A percentile compares a stretch with the other conserved stretches of the same genome.
Conservation (phyloP, 1,284 basidiomycete genomes). For the Spongiforma sp. region DNA sequence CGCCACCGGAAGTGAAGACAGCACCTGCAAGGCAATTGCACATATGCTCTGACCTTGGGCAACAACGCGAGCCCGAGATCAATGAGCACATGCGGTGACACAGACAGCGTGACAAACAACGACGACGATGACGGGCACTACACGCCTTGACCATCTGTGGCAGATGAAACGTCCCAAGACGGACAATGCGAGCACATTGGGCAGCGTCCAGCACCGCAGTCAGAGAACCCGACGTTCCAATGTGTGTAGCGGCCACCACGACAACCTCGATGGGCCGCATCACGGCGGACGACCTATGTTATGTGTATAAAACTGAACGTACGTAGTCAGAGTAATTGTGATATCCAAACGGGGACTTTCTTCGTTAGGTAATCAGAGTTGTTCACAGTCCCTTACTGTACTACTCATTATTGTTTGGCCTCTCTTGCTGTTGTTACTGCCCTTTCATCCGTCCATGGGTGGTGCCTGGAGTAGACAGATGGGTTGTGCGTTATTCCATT, state of each 20-base stretch:
- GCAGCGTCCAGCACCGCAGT: conserved; percentile 85
- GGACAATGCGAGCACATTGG: conserved; percentile 82
- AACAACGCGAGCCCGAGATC: conserved; percentile 63
- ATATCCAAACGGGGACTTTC: conserved; percentile 69
- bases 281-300: conserved; percentile 47
- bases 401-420: no score
- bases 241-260: conserved; percentile 88
- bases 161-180: conserved; percentile 53
- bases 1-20: conserved; percentile 77
- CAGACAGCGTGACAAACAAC: conserved; percentile 42
- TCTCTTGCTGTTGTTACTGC: no score
- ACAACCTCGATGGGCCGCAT: conserved; percentile 60
- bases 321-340: conserved; percentile 87
- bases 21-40: conserved; percentile 90
- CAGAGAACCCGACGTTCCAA: conserved; percentile 89
- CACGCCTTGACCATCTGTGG: no score
- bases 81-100: conserved; percentile 73
- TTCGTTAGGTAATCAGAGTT: no score
- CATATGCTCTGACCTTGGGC: conserved; percentile 84
- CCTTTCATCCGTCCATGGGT: no score
- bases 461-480: no score
- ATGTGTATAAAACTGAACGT: conserved; percentile 65
- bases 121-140: no score
- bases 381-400: no score
- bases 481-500: no score